Evolutionary conservation across 768 basidiomycete species (phyloP), one percentile per base, ranked within the genome.

Genomic region (Termitomyces sp.): DNA sequence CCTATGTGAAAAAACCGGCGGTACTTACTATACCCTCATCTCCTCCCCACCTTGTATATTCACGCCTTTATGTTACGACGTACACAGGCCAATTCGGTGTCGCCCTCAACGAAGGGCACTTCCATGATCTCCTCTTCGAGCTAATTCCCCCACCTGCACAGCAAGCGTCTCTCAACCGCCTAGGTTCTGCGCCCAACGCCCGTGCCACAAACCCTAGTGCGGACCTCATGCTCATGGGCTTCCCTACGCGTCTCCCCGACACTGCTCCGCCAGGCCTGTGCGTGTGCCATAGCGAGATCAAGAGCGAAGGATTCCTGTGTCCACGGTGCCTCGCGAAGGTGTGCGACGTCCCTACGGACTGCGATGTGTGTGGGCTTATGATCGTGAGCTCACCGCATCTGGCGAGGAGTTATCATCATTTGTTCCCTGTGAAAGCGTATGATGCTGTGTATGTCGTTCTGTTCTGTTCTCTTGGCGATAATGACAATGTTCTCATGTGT

Each of bases 181-280:
- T 75, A 17, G 62, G 66, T 3, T 78, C 77, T 0, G 74, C 79
- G 75, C 0, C 74, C 73, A 71, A 77, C 5, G 53, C 65, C 40
- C 65, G 62, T 17, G 43, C 63, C 11, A 70, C 75, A 11, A 88
- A 85, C 58, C 81, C 82, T 21, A 81, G 87, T 0, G 87, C 91
- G 0, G 96, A 98, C 71, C 75, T 99, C 51, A 97, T 99, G 90
- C 90, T 97, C 81, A 98, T 99, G 93, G 97, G 97, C 9, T 99
- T 99, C 71, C 97, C 97, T 1, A 93, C 90, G 15, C 85, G 94
- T 17, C 77, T 97, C 6, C 91, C 95, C 0, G 88, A 90, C 61
- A 83, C 84, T 10, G 89, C 87, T 3, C 85, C 86, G 34, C 86
- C 87, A 8, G 87, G 88, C 52, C 76, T 98, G 19, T 99, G 97